Percentiles rank a stretch among this genome's conserved stretches.
These are phyloP conservation scores for Xanthoceras sorbifolium DNA, from an alignment of 345 rosid genomes.

Conservation along the genomic window DNA sequence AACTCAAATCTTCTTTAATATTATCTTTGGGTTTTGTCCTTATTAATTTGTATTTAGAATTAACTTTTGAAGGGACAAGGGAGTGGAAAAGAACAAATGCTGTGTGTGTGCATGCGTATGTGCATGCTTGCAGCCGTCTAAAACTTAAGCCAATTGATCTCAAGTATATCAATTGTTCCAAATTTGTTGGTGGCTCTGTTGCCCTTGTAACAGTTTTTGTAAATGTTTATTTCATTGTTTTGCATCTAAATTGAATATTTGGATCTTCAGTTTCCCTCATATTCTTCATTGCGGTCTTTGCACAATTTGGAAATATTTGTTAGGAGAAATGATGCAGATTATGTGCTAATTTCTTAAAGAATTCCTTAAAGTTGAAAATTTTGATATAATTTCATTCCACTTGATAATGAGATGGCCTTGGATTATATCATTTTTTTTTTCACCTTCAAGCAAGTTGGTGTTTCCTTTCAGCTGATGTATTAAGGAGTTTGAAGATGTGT, in stretches of 20 bases:
- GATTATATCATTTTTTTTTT: background rate
- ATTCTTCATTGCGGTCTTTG: background rate
- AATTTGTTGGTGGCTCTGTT: background rate
- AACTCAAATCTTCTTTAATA: background rate
- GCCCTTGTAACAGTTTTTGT: background rate
- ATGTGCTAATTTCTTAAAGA: background rate
- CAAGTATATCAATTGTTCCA: background rate
- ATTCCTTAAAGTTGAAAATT: background rate
- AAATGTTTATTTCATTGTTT: background rate
- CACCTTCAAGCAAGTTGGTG: background rate
- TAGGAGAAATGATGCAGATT: background rate
- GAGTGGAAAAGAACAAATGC: background rate
- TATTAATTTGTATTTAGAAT: background rate
- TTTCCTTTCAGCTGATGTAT: background rate
- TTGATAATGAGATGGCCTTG: background rate
- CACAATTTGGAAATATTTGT: background rate
- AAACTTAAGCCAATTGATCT: background rate
- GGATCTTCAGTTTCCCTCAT: background rate
- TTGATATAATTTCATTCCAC: background rate
- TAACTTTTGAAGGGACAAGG: background rate
- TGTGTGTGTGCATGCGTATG: background rate
- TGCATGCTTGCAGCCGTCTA: background rate
- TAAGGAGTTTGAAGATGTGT: background rate
- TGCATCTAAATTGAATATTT: background rate
- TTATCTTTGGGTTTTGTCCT: background rate